Conservation (phyloP, 2,329 filamentous ascomycete genomes). For the Mollisiaceae sp. region DNA sequence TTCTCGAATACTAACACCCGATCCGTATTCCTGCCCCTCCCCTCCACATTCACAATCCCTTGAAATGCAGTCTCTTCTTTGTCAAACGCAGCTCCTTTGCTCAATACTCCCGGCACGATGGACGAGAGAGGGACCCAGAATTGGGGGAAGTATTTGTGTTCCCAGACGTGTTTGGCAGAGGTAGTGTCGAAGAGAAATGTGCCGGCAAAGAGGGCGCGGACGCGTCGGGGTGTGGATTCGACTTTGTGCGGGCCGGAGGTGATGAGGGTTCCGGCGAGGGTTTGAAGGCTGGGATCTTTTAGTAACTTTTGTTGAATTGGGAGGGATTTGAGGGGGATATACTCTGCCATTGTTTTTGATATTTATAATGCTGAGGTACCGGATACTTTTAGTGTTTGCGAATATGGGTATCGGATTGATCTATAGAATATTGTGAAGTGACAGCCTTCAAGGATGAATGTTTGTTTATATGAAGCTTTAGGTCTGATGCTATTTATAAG, state of each 20-base stretch:
- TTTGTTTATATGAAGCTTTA: neutral
- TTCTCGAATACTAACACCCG: slow-evolving; percentile 1
- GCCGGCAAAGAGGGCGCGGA: slow-evolving; percentile 36
- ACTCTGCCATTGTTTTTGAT: neutral
- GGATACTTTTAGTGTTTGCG: too few species aligned
- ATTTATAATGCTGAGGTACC: too few species aligned
- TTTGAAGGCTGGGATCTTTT: neutral
- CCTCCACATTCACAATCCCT: neutral
- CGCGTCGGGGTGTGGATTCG: slow-evolving; percentile 38
- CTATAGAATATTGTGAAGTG: neutral
- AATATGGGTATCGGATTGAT: too few species aligned
- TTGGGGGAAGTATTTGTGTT: slow-evolving; percentile 45
- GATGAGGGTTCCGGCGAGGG: slow-evolving; percentile 26
- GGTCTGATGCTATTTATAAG: neutral
- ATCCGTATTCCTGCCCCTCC: slow-evolving; percentile 1
- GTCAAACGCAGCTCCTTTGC: neutral
- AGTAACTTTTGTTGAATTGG: neutral
- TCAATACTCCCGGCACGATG: slow-evolving; percentile 39
- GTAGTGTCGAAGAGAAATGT: slow-evolving; percentile 45
- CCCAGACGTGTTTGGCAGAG: slow-evolving; percentile 48
- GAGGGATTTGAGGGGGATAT: neutral
- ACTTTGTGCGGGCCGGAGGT: slow-evolving; percentile 37
- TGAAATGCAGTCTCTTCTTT: neutral
- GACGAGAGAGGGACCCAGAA: slow-evolving; percentile 50
- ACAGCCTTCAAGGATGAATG: neutral